Base-by-base conservation (phyloP, 148 eudicot species). In the Dianthus caryophyllus region DNA sequence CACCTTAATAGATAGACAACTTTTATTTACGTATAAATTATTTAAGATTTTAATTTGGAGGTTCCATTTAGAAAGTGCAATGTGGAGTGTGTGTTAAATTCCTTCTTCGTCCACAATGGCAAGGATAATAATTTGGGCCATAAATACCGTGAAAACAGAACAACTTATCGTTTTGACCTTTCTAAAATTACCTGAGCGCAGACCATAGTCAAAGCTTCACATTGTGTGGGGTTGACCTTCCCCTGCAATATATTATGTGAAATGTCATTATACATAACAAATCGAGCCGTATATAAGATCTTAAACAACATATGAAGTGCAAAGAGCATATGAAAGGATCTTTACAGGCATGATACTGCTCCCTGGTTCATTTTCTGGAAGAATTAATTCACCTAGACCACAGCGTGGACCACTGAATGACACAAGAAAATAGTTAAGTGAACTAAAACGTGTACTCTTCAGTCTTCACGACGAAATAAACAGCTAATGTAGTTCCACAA, bases 261-360 rank as follows among this genome's bases (percentile, higher is more conserved):
- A 31, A 17, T 46, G 17, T 65, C 60, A 74, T 59, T 30, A 61
- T 53, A 36, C 16, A 62, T 50, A 69, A 26, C 36, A 50, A 24
- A 62, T 38, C 17, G 30, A 43, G 70, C 18, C 54, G 26, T 67
- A 47, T 21, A 29, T 39, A 30, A 47, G 61, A 43, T 39, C 50
- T 58, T 48, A 43, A 0, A 9, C 21, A 27, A 62, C 16, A 43
- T 21, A 25, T 2, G 56, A 14, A 30, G 30, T 6, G 62, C 9
- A 17, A 53, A 48, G 11, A 33, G 15, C 49, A 54, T 9, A 18
- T 24, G 29, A 53, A 25, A 63, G 71, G 36, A 33, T 48, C 43
- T 33, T 80, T 90, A 94, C 97, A 76, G 98, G 98, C 98, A 94
- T 94, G 69, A 94, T 94, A 77, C 98, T 94, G 97, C 98, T 94